These are phyloP conservation scores for Metschnikowia corniflorae DNA, from an alignment of 805 yeast genomes.

Conservation along the genomic window DNA sequence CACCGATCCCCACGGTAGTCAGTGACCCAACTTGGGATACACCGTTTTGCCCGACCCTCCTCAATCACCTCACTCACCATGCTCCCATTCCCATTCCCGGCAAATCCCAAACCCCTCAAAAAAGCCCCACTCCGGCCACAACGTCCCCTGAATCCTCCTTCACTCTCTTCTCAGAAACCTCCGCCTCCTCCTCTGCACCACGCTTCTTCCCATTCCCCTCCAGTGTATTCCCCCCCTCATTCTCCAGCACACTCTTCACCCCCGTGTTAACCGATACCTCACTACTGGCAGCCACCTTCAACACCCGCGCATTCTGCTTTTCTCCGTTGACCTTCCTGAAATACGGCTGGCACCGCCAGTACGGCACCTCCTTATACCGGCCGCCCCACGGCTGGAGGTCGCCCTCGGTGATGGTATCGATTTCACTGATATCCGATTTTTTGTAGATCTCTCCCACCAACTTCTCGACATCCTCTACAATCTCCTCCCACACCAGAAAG, in stretches of 20 bases:
- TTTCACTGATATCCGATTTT: conserved; percentile 47
- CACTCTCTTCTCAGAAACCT: conserved; percentile 2
- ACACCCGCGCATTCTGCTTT: conserved; percentile 35
- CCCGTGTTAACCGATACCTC: conserved; percentile 14
- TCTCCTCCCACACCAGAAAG: conserved; percentile 42
- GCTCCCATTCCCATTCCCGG: too few species aligned
- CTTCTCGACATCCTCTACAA: conserved; percentile 63
- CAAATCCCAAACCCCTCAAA: too few species aligned
- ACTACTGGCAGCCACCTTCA: conserved; percentile 36
- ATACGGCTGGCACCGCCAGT: conserved; percentile 96
- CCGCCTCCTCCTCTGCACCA: conserved; percentile 3
- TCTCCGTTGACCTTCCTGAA: conserved; percentile 86
- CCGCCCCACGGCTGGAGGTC: conserved; percentile 73
- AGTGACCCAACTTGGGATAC: too few species aligned
- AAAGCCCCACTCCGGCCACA: too few species aligned
- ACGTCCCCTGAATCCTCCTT: conserved; percentile 1
- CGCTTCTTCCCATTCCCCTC: conserved; percentile 4
- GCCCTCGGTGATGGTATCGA: conserved; percentile 56
- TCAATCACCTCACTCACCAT: too few species aligned
- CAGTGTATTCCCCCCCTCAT: not conserved
- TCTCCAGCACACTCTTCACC: not conserved
- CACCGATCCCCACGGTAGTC: too few species aligned
- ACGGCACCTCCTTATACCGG: conserved; percentile 73
- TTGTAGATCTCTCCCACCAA: conserved; percentile 56
- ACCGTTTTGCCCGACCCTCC: too few species aligned